A percentile compares a stretch with the other conserved stretches of the same genome.
Evolutionary conservation across 768 basidiomycete genomes (phyloP).

Genomic region (Lentinula aciculospora): DNA sequence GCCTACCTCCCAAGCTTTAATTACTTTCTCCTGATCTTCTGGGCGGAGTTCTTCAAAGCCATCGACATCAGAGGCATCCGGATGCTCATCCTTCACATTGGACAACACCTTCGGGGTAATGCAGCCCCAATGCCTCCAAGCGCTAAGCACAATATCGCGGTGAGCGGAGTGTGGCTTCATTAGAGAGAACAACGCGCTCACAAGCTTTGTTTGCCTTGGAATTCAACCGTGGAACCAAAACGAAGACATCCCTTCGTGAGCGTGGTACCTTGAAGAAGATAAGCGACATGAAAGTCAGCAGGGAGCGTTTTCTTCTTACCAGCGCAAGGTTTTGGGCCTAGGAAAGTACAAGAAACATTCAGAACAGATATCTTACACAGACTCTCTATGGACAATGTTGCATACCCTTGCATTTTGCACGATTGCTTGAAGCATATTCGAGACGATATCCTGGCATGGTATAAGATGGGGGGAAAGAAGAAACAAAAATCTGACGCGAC

Average conservation of each 20-base stretch:
- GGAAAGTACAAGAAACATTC: slow-evolving; percentile 16
- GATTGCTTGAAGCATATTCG: slow-evolving; percentile 63
- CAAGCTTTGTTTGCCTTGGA: slow-evolving; percentile 67
- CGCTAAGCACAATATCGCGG: slow-evolving; percentile 28
- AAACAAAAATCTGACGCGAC: slow-evolving; percentile 27
- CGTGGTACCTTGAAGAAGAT: slow-evolving; percentile 43
- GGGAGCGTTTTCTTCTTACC: slow-evolving; percentile 34
- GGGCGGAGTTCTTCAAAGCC: slow-evolving; percentile 71
- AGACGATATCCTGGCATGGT: slow-evolving; percentile 60
- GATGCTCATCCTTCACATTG: slow-evolving; percentile 64
- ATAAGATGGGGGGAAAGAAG: slow-evolving; percentile 31
- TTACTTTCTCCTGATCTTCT: slow-evolving; percentile 68
- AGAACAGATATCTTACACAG: background rate
- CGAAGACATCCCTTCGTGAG: slow-evolving; percentile 73
- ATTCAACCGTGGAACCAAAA: slow-evolving; percentile 69
- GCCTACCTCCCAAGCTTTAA: slow-evolving; percentile 70
- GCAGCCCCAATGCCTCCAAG: slow-evolving; percentile 93
- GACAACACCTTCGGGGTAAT: slow-evolving; percentile 59
- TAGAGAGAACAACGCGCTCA: slow-evolving; percentile 24
- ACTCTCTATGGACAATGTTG: slow-evolving; percentile 4
- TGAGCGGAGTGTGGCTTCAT: background rate
- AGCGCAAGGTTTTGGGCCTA: slow-evolving; percentile 73
- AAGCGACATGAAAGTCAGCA: background rate
- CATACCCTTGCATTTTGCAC: slow-evolving; percentile 78
- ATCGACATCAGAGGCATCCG: slow-evolving; percentile 66